phyloP scores from a whole-genome alignment of 805 yeast genomes.

The Candida insectorum region DNA sequence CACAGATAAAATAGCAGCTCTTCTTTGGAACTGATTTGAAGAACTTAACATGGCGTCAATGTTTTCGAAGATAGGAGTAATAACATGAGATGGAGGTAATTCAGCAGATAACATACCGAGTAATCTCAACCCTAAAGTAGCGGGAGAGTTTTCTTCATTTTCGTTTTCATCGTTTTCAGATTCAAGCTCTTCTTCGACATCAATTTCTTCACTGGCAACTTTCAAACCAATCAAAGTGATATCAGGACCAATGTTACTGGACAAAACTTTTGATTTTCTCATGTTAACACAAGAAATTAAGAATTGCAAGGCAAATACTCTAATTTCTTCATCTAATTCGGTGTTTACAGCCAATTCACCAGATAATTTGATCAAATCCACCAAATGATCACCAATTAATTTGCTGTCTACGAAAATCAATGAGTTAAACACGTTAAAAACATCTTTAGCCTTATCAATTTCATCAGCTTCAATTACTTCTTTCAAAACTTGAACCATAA shows the following conservation, averaged over 20 bases:
- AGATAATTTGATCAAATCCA: slow-evolving; percentile 68
- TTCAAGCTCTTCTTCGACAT: slow-evolving; percentile 71
- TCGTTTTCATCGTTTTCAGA: slow-evolving; percentile 88
- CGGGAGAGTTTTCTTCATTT: slow-evolving; percentile 84
- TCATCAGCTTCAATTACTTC: slow-evolving; percentile 72
- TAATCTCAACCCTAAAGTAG: slow-evolving; percentile 74
- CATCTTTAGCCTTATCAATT: slow-evolving; percentile 62
- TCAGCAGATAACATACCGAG: slow-evolving; percentile 75
- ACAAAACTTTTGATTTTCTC: slow-evolving; percentile 75
- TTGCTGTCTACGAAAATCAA: slow-evolving; percentile 73
- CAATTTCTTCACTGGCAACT: slow-evolving; percentile 73
- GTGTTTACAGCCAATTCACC: slow-evolving; percentile 69
- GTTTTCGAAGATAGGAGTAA: slow-evolving; percentile 70
- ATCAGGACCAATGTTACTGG: slow-evolving; percentile 80
- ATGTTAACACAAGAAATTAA: slow-evolving; percentile 73
- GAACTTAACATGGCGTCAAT: slow-evolving; percentile 51
- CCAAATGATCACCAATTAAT: slow-evolving; percentile 71
- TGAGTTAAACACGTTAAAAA: slow-evolving; percentile 83
- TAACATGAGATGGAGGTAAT: slow-evolving; percentile 90
- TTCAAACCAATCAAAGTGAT: slow-evolving; percentile 70
- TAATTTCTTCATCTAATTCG: slow-evolving; percentile 70
- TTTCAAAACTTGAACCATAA: slow-evolving; percentile 76
- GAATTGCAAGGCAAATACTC: slow-evolving; percentile 81
- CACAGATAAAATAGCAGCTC: slow-evolving; percentile 81
- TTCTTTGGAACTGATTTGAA: slow-evolving; percentile 72